Conservation (phyloP, 2,329 filamentous ascomycete genomes). For the Blastomyces percursus region DNA sequence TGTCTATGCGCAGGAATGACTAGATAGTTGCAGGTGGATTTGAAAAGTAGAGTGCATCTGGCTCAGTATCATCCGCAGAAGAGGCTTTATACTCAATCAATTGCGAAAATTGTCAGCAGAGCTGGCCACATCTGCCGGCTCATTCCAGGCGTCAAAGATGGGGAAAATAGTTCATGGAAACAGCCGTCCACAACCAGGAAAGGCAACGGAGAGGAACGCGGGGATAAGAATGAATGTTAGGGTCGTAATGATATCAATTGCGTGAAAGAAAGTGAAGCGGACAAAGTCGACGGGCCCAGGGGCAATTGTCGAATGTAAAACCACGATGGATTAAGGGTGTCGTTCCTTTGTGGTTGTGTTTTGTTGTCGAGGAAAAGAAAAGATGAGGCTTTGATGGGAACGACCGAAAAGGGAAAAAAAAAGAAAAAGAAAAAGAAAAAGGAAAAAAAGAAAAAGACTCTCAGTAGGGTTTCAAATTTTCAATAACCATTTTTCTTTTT, state of each 20-base stretch:
- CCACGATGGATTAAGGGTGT: background rate
- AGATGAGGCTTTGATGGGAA: conserved; percentile 4
- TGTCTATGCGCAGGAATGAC: background rate
- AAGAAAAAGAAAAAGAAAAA: too few species aligned
- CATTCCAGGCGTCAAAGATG: background rate
- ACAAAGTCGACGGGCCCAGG: background rate
- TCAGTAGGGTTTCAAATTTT: background rate
- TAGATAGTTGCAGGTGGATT: background rate
- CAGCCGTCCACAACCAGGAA: background rate
- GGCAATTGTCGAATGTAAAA: background rate
- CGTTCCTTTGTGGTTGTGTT: background rate
- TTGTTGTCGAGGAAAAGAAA: background rate
- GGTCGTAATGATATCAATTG: conserved; percentile 4
- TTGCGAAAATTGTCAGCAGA: background rate
- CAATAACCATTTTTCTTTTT: background rate
- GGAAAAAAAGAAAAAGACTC: too few species aligned
- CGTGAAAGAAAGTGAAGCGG: background rate
- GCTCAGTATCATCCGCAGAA: background rate
- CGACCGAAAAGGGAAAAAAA: too few species aligned
- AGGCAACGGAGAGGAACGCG: background rate
- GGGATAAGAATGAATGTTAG: background rate
- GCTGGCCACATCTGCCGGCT: background rate
- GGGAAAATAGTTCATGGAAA: background rate
- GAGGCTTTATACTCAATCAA: conserved; percentile 2
- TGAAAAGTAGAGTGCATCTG: conserved; percentile 4